These are phyloP conservation scores for Debaryomyces hansenii DNA, from an alignment of 805 yeast genomes.

Conservation along the genomic window DNA sequence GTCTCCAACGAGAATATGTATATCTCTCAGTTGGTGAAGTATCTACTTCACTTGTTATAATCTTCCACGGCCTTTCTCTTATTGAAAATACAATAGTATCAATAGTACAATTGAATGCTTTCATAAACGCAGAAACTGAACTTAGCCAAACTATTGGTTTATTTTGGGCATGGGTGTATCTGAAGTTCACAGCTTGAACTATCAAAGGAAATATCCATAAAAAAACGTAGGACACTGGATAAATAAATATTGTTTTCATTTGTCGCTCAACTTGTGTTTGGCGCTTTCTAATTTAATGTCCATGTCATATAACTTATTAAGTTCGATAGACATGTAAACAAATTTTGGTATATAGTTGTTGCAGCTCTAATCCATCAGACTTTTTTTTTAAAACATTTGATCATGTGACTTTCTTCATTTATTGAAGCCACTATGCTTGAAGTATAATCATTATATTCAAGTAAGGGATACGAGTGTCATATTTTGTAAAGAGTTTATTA, in stretches of 20 bases:
- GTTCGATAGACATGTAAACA: too few species aligned
- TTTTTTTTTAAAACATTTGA: too few species aligned
- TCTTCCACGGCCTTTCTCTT: conserved; percentile 3
- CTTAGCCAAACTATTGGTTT: conserved; percentile 3
- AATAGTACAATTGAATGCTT: conserved; percentile 5
- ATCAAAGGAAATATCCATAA: conserved; percentile 2
- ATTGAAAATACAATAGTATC: conserved; percentile 2
- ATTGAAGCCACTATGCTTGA: too few species aligned
- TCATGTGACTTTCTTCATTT: too few species aligned
- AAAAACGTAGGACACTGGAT: conserved; percentile 3
- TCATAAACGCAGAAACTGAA: conserved; percentile 2
- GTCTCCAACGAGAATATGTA: conserved; percentile 1
- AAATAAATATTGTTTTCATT: conserved; percentile 2
- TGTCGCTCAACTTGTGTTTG: background rate
- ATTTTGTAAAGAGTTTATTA: too few species aligned
- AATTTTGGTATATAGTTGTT: too few species aligned
- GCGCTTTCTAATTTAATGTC: background rate
- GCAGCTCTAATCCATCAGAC: too few species aligned
- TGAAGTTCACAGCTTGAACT: conserved; percentile 1
- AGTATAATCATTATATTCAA: too few species aligned
- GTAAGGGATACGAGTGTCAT: too few species aligned
- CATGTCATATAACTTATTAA: too few species aligned
- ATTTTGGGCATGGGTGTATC: background rate
- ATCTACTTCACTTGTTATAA: background rate
- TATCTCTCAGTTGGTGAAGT: background rate